phyloP scores from a whole-genome alignment of 2,329 filamentous ascomycete genomes.

The Mycosphaerella arachidis region DNA sequence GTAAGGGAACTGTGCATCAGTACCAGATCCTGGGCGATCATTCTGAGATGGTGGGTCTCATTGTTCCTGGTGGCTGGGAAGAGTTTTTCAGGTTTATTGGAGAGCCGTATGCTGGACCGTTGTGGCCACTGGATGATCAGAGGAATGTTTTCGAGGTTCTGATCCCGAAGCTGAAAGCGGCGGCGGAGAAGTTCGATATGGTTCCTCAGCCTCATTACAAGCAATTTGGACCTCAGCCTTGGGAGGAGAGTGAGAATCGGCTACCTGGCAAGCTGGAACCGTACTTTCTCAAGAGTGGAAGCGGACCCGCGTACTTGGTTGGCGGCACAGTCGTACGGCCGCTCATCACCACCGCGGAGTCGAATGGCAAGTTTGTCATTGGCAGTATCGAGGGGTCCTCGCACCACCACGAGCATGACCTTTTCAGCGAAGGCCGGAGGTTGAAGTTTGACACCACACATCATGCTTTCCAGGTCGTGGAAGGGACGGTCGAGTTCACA shows the following conservation, averaged over 20 bases:
- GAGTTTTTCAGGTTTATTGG: constrained; percentile 58
- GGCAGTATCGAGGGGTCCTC: constrained; percentile 48
- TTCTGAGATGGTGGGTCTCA: constrained; percentile 52
- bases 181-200: constrained; percentile 54
- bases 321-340: constrained; percentile 47
- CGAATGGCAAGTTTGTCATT: constrained; percentile 49
- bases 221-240: constrained; percentile 43
- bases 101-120: constrained; percentile 47
- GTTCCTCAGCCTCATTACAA: constrained; percentile 49
- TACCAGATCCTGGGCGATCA: constrained; percentile 52
- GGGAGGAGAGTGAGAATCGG: constrained; percentile 39
- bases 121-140: constrained; percentile 49
- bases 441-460: constrained; percentile 47
- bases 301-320: constrained; percentile 44
- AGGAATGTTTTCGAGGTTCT: constrained; percentile 49
- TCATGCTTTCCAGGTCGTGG: constrained; percentile 50
- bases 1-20: constrained; percentile 50
- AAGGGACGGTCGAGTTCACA: constrained; percentile 44
- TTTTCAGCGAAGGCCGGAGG: constrained; percentile 31
- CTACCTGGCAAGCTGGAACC: constrained; percentile 39
- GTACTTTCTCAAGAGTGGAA: constrained; percentile 52
- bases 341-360: constrained; percentile 47
- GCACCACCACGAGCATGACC: constrained; percentile 33
- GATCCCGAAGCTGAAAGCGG: constrained; percentile 54
- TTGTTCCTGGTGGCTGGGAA: constrained; percentile 56